A percentile compares a stretch with the other conserved stretches of the same genome.
Conservation (phyloP, 108 stramenopile genomes). For the Pseudonitzschia multistriata region DNA sequence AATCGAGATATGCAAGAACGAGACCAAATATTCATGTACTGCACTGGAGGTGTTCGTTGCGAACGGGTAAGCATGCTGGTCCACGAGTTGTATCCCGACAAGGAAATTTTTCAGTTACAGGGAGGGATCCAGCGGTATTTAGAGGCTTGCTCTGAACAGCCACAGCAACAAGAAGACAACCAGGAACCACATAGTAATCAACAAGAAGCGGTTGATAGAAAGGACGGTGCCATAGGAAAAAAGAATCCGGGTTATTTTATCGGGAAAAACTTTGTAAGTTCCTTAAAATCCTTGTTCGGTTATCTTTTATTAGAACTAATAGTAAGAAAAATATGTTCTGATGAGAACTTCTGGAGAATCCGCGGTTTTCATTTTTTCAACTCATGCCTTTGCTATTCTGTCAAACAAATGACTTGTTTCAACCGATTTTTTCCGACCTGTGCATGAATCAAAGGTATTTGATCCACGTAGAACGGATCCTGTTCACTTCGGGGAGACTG, state of each 20-base stretch:
- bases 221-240: neutral
- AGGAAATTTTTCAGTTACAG: constrained; percentile 60
- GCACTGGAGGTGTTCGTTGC: constrained; percentile 81
- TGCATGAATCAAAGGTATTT: constrained; percentile 40
- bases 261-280: constrained; percentile 78
- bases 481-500: constrained; percentile 34
- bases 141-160: constrained; percentile 20
- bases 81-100: constrained; percentile 55
- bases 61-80: constrained; percentile 72
- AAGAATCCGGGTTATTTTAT: constrained; percentile 32
- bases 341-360: no score
- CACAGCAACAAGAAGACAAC: constrained; percentile 3
- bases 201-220: neutral
- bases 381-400: no score
- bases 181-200: constrained; percentile 3
- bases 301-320: no score
- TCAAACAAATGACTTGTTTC: neutral
- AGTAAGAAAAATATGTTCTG: no score
- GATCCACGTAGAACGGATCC: constrained; percentile 75
- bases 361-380: neutral
- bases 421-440: neutral
- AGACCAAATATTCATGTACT: constrained; percentile 72
- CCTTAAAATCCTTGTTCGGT: no score
- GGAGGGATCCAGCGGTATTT: constrained; percentile 85
- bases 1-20: constrained; percentile 40